A percentile compares a stretch with the other conserved stretches of the same genome.
phyloP scores from a whole-genome alignment of 2,329 filamentous ascomycete genomes.

The Talaromyces sp. region DNA sequence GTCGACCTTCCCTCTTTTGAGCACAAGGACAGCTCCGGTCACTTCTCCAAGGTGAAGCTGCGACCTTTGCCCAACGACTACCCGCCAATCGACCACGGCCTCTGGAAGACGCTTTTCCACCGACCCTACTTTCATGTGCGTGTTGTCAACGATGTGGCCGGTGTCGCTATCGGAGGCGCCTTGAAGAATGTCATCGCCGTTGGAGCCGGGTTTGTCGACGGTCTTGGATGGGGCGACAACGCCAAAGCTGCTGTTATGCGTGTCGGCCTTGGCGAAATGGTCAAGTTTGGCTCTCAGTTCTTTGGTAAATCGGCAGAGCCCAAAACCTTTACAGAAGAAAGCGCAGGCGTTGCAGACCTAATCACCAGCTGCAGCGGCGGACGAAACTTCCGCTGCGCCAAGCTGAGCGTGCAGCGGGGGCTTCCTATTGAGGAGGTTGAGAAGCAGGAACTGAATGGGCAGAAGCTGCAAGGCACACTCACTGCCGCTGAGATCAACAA shows the following conservation, averaged over 20 bases:
- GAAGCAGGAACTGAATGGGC: conserved; percentile 82
- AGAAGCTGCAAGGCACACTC: conserved; percentile 91
- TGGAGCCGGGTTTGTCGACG: conserved; percentile 90
- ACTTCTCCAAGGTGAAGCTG: conserved; percentile 63
- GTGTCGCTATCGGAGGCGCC: conserved; percentile 88
- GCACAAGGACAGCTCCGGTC: conserved; percentile 65
- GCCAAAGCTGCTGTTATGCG: conserved; percentile 99
- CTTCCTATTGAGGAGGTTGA: conserved; percentile 83
- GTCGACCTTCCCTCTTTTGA: conserved; percentile 48
- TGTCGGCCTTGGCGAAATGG: conserved; percentile 91
- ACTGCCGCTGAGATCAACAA: conserved; percentile 88
- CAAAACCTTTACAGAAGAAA: conserved; percentile 88
- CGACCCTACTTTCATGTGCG: conserved; percentile 96
- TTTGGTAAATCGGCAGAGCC: conserved; percentile 76
- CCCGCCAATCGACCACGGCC: conserved; percentile 76
- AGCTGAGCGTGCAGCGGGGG: conserved; percentile 74
- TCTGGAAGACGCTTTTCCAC: conserved; percentile 84
- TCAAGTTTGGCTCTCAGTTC: conserved; percentile 90
- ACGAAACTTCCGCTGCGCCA: conserved; percentile 90
- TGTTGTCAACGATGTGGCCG: conserved; percentile 90
- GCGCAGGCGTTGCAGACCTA: conserved; percentile 53
- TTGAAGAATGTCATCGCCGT: conserved; percentile 96
- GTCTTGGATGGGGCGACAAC: conserved; percentile 95
- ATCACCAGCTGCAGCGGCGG: conserved; percentile 92
- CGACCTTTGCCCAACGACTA: conserved; percentile 74